Evolutionary conservation across 192 early-diverging fungal genomes (phyloP), one percentile per base, ranked within the genome.

Genomic region (Coemansia sp.): DNA sequence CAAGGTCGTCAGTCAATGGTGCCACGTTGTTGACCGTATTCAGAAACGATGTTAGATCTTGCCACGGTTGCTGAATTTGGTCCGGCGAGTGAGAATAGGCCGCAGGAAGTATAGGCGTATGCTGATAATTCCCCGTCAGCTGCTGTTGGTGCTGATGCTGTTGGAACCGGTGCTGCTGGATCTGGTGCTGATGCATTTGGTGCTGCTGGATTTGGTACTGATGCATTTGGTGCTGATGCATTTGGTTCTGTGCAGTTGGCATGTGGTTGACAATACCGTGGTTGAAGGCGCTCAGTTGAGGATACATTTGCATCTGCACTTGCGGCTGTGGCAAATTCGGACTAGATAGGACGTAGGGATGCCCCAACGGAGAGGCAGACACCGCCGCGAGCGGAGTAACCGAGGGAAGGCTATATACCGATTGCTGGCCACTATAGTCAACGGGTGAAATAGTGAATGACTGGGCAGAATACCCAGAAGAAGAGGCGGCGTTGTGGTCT

Each of bases 371-470:
- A n/a, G 55, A 57, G 2, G 32, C 29, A 3, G 55, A 57, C 19
- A 34, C 55, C 23, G 49, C 49, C 2, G 55, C 34, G 9, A 34
- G 23, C 9, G 29, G 17, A 19, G 7, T n/a, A 36, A 32, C 34
- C 15, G 55, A n/a, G 23, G 55, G 35, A 20, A 36, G 2, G 19
- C 33, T 33, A 36, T 32, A 57, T 25, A 36, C 0, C 7, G 55
- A 9, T n/a, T 57, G 55, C 15, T 56, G 46, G 58, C 48, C 23
- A 41, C 36, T 20, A 43, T 45, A 61, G 33, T 68, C 66, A 20
- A 42, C 52, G 9, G 66, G 14, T 17, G 34, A 41, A 36, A 62
- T 29, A 29, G 29, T 42, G 38, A 19, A 38, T n/a, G 35, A 25
- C 52, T 61, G 58, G 17, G 59, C 34, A 23, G 36, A 33, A 14